phyloP scores from a whole-genome alignment of 83 land plant genomes.

The Larix sibirica region DNA sequence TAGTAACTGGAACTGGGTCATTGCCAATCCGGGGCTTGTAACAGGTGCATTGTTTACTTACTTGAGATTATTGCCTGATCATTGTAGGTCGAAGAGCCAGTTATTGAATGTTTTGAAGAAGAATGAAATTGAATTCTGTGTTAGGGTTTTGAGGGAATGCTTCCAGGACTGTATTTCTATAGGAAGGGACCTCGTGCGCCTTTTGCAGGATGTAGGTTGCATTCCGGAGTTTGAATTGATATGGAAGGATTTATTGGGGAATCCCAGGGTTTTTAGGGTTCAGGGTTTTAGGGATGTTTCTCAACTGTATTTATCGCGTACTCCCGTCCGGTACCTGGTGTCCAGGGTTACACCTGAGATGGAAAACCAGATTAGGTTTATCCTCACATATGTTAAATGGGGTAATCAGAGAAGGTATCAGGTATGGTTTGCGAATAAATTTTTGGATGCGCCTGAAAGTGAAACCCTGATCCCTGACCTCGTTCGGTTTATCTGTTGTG shows the following conservation, averaged over 20 bases:
- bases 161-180: slow-evolving; percentile 74
- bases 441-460: slow-evolving; percentile 59
- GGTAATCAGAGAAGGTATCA: slow-evolving; percentile 87
- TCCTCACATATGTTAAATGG: slow-evolving; percentile 82
- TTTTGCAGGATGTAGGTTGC: slow-evolving; percentile 65
- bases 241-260: slow-evolving; percentile 79
- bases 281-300: slow-evolving; percentile 69
- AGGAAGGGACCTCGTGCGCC: slow-evolving; percentile 86
- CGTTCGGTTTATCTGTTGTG: slow-evolving; percentile 89
- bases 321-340: slow-evolving; percentile 64
- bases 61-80: slow-evolving; percentile 84
- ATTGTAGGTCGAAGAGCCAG: slow-evolving; percentile 35
- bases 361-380: slow-evolving; percentile 86
- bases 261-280: slow-evolving; percentile 63
- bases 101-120: slow-evolving; percentile 41
- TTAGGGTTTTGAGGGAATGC: slow-evolving; percentile 55
- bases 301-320: slow-evolving; percentile 62
- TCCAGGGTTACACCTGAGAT: slow-evolving; percentile 87
- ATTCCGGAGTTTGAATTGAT: slow-evolving; percentile 75
- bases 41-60: slow-evolving; percentile 63
- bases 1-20: slow-evolving; percentile 63
- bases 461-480: slow-evolving; percentile 80
- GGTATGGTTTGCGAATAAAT: slow-evolving; percentile 85
- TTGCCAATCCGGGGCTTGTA: slow-evolving; percentile 48
- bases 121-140: slow-evolving; percentile 77